Percentiles rank a stretch among this genome's conserved stretches.
These are phyloP conservation scores for Luzula sylvatica DNA, from an alignment of 176 grass and related monocot genomes.

Conservation along the genomic window DNA sequence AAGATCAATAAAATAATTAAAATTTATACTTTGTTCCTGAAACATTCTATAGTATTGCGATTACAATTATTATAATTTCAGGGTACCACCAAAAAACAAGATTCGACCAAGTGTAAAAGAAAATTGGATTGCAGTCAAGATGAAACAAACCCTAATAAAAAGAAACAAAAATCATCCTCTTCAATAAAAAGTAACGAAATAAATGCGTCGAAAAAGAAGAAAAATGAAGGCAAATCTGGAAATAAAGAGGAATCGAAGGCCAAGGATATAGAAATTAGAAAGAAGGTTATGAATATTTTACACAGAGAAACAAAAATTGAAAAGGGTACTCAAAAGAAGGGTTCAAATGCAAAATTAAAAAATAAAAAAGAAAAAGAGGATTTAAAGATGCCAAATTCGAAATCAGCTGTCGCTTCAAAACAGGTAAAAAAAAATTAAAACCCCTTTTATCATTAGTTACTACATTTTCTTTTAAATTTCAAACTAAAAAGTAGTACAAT, in stretches of 20 bases:
- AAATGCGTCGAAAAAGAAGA: constrained; percentile 10
- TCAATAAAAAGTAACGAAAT: neutral
- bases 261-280: constrained; percentile 24
- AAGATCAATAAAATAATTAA: neutral
- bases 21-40: too few species aligned
- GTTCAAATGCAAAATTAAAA: constrained; percentile 29
- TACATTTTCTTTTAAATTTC: too few species aligned
- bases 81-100: neutral
- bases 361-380: constrained; percentile 6
- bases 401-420: too few species aligned
- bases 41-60: too few species aligned
- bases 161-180: constrained; percentile 9
- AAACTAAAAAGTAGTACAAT: too few species aligned
- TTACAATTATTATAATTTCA: too few species aligned
- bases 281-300: constrained; percentile 47
- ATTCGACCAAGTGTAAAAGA: constrained; percentile 1
- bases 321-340: constrained; percentile 32
- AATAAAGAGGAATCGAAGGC: constrained; percentile 42
- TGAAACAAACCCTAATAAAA: neutral
- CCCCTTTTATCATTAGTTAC: too few species aligned
- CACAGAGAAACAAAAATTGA: constrained; percentile 29
- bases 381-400: neutral
- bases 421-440: too few species aligned
- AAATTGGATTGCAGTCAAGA: constrained; percentile 9
- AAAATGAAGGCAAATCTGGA: constrained; percentile 7